These are phyloP conservation scores for Penicillium subrubescens DNA, from an alignment of 495 filamentous ascomycete species.

Conservation along the genomic window DNA sequence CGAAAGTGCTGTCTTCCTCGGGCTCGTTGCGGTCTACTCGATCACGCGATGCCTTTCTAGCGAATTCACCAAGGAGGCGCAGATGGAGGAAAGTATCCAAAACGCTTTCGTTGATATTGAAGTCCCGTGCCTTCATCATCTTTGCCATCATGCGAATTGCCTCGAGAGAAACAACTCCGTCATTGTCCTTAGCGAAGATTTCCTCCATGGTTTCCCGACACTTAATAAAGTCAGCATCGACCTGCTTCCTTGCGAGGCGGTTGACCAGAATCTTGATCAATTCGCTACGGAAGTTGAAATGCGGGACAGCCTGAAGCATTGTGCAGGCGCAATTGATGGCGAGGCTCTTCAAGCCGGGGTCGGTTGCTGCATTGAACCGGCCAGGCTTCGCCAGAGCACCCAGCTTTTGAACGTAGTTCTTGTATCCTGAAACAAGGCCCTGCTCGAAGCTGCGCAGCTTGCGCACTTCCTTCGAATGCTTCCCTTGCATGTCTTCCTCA, in stretches of 20 bases:
- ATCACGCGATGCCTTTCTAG: slow-evolving; percentile 75
- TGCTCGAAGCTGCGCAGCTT: slow-evolving; percentile 82
- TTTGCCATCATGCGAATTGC: slow-evolving; percentile 82
- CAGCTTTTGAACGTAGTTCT: slow-evolving; percentile 77
- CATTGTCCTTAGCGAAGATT: slow-evolving; percentile 83
- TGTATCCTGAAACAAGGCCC: slow-evolving; percentile 76
- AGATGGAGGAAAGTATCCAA: slow-evolving; percentile 91
- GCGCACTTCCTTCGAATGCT: slow-evolving; percentile 89
- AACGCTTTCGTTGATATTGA: slow-evolving; percentile 77
- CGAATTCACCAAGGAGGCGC: slow-evolving; percentile 83
- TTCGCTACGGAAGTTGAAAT: slow-evolving; percentile 94
- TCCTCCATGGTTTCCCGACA: slow-evolving; percentile 79
- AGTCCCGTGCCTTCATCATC: slow-evolving; percentile 89
- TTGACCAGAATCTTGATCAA: slow-evolving; percentile 83
- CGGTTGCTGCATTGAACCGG: slow-evolving; percentile 32
- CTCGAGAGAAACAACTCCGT: slow-evolving; percentile 84
- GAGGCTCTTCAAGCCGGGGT: slow-evolving; percentile 58
- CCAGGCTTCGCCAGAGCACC: slow-evolving; percentile 58
- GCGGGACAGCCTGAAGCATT: slow-evolving; percentile 76
- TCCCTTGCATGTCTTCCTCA: slow-evolving; percentile 70
- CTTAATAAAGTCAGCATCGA: slow-evolving; percentile 74
- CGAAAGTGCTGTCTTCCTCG: slow-evolving; percentile 38
- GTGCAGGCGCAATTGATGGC: slow-evolving; percentile 84
- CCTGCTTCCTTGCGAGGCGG: slow-evolving; percentile 68
- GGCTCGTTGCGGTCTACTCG: slow-evolving; percentile 61